phyloP scores from a whole-genome alignment of 345 rosid genomes.

The Stellera chamaejasme region DNA sequence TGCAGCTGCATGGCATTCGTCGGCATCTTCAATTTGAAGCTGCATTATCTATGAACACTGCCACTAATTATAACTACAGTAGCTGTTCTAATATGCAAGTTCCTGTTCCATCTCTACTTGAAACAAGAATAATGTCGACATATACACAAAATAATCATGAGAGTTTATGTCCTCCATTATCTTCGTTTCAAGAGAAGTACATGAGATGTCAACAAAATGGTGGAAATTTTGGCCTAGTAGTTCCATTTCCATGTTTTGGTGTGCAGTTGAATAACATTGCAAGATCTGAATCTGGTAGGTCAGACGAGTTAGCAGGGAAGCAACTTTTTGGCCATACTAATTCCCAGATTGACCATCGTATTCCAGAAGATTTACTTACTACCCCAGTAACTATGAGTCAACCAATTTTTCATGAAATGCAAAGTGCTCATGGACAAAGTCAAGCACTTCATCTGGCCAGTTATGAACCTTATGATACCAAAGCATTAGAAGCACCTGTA shows the following conservation, averaged over 20 bases:
- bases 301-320: conserved; percentile 8
- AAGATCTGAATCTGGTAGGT: conserved; percentile 8
- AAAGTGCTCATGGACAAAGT: conserved; percentile 6
- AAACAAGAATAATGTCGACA: conserved; percentile 2
- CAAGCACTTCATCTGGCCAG: conserved; percentile 6
- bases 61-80: conserved; percentile 1
- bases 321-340: conserved; percentile 8
- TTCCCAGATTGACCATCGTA: conserved; percentile 2
- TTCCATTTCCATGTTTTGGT: conserved; percentile 2
- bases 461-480: conserved; percentile 2
- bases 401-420: conserved; percentile 3
- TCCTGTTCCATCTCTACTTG: conserved; percentile 9
- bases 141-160: conserved; percentile 8
- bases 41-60: neutral
- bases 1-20: conserved; percentile 17
- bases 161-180: neutral
- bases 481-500: conserved; percentile 8
- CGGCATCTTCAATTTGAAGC: conserved; percentile 30
- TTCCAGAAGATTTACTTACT: conserved; percentile 5
- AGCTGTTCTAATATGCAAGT: conserved; percentile 6
- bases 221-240: too few relatives aligned
- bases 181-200: conserved; percentile 11
- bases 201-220: conserved; percentile 2
- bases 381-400: conserved; percentile 2
- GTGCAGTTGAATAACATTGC: conserved; percentile 5